These are phyloP conservation scores for Xylaria castorea DNA, from an alignment of 495 filamentous ascomycete species.

Conservation along the genomic window DNA sequence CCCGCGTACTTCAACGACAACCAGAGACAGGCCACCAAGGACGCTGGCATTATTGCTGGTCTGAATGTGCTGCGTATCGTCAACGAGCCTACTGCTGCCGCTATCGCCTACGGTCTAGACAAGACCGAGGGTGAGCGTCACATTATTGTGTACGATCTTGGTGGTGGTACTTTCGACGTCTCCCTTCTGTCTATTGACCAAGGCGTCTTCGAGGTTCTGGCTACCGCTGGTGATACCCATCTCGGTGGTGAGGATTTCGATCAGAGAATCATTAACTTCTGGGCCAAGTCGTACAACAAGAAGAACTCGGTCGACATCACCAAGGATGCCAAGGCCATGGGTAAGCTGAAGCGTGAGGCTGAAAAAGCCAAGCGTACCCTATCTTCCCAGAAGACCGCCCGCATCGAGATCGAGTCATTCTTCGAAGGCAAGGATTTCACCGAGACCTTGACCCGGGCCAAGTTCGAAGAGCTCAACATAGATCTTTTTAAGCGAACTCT, in stretches of 20 bases:
- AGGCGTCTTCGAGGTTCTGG: constrained; percentile 96
- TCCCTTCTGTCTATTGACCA: constrained; percentile 96
- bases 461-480: constrained; percentile 98
- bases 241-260: constrained; percentile 99
- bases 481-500: constrained; percentile 99
- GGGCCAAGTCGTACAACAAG: constrained; percentile 99
- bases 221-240: constrained; percentile 99
- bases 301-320: constrained; percentile 90
- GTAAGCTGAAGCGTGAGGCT: constrained; percentile 99
- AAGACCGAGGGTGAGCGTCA: constrained; percentile 86
- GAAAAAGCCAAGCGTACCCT: constrained; percentile 99
- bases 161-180: constrained; percentile 99
- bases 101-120: constrained; percentile 87
- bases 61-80: constrained; percentile 98
- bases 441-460: constrained; percentile 96
- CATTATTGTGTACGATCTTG: constrained; percentile 97
- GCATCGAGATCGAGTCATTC: constrained; percentile 98
- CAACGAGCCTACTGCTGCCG: constrained; percentile 91
- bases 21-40: constrained; percentile 97
- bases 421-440: constrained; percentile 97
- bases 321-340: constrained; percentile 98
- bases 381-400: constrained; percentile 97
- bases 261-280: constrained; percentile 95
- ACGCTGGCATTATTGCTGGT: constrained; percentile 92
- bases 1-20: constrained; percentile 99